Percentiles rank a stretch among this genome's conserved stretches.
Conservation (phyloP, 164 flowering plant species). For the Houttuynia cordata region DNA sequence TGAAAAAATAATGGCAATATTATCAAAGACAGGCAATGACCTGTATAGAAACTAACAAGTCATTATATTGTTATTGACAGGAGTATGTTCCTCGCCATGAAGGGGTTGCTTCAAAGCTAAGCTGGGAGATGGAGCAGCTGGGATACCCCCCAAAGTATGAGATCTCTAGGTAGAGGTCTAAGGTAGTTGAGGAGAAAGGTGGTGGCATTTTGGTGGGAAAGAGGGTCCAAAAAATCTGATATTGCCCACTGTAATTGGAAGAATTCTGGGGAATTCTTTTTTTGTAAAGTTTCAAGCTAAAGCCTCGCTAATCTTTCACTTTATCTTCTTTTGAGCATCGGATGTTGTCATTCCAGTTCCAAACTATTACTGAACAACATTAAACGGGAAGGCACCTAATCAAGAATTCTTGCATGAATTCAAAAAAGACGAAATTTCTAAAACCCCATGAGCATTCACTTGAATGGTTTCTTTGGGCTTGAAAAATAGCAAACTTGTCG, state of each 20-base stretch:
- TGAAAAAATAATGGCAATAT: not conserved
- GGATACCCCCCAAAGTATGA: conserved; percentile 45
- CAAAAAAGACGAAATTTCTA: too few relatives aligned
- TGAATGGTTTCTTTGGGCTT: too few relatives aligned
- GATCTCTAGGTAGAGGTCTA: conserved; percentile 33
- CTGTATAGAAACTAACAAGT: not conserved
- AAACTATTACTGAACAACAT: too few relatives aligned
- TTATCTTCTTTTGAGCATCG: too few relatives aligned
- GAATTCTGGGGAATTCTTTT: conserved; percentile 12
- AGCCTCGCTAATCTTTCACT: conserved; percentile 12
- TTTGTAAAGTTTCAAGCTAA: conserved; percentile 31
- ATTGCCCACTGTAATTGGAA: conserved; percentile 8
- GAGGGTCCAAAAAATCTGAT: conserved; percentile 16
- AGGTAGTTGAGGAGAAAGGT: conserved; percentile 5
- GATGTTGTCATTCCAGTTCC: too few relatives aligned
- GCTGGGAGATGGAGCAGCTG: conserved; percentile 81
- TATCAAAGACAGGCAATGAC: not conserved
- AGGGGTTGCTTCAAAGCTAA: conserved; percentile 57
- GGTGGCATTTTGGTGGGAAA: conserved; percentile 17
- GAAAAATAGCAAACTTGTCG: too few relatives aligned
- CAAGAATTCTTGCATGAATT: too few relatives aligned
- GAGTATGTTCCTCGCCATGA: conserved; percentile 87
- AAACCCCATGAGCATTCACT: too few relatives aligned
- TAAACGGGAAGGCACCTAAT: too few relatives aligned
- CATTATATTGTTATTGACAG: conserved; percentile 18